Conservation (phyloP, 2,329 filamentous ascomycete genomes). For the Clarireedia monteithiana region DNA sequence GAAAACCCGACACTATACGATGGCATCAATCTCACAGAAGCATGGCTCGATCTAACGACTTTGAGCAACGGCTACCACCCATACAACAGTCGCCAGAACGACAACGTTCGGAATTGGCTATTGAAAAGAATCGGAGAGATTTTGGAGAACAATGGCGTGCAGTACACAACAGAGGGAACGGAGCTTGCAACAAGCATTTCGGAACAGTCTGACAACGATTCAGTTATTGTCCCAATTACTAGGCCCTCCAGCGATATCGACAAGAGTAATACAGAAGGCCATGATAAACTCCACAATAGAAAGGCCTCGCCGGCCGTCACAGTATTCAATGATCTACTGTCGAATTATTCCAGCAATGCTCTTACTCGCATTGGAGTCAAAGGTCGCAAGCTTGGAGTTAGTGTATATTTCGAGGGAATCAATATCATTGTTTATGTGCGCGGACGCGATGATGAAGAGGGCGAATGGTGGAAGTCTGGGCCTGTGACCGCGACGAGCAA, state of each 20-base stretch:
- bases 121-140: slow-evolving; percentile 64
- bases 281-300: slow-evolving; percentile 14
- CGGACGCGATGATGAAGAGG: slow-evolving; percentile 65
- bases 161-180: slow-evolving; percentile 35
- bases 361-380: slow-evolving; percentile 32
- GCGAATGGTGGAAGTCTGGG: slow-evolving; percentile 61
- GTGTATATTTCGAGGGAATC: slow-evolving; percentile 82
- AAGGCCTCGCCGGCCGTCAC: slow-evolving; percentile 39
- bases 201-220: slow-evolving; percentile 8
- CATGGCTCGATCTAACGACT: slow-evolving; percentile 74
- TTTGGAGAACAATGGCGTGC: slow-evolving; percentile 50
- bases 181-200: not conserved
- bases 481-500: slow-evolving; percentile 28
- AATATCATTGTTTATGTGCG: slow-evolving; percentile 91
- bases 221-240: not conserved
- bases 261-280: not conserved
- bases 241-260: not conserved
- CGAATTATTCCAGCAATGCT: slow-evolving; percentile 67
- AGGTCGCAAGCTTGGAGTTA: slow-evolving; percentile 31
- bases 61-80: slow-evolving; percentile 76
- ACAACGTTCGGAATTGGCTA: slow-evolving; percentile 70
- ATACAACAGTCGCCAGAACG: slow-evolving; percentile 80
- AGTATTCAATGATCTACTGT: slow-evolving; percentile 70
- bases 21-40: slow-evolving; percentile 75
- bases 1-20: slow-evolving; percentile 41